Evolutionary conservation across 2,329 filamentous ascomycete species (phyloP).

Genomic region (Botryosphaeria dothidea): DNA sequence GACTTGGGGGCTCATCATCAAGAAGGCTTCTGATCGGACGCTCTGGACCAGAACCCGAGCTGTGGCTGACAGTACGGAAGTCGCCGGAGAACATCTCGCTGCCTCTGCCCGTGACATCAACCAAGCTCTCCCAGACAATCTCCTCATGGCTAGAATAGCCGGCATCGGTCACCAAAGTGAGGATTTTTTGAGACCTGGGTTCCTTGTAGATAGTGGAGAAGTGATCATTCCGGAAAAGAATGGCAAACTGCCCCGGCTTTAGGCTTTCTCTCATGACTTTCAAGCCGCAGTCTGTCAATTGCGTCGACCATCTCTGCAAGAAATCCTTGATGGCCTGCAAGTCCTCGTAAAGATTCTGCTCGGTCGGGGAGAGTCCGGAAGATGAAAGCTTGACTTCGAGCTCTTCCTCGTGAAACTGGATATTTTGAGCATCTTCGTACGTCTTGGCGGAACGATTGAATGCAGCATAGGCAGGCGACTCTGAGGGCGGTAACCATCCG

Average conservation of each 20-base stretch:
- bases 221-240: slow-evolving; percentile 95
- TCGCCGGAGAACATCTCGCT: slow-evolving; percentile 88
- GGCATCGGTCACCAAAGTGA: slow-evolving; percentile 88
- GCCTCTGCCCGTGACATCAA: slow-evolving; percentile 80
- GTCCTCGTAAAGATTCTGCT: slow-evolving; percentile 80
- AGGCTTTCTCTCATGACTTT: slow-evolving; percentile 71
- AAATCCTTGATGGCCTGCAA: slow-evolving; percentile 83
- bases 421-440: slow-evolving; percentile 88
- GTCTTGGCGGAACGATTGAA: slow-evolving; percentile 75
- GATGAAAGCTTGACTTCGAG: slow-evolving; percentile 74
- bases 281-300: slow-evolving; percentile 81
- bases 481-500: slow-evolving; percentile 79
- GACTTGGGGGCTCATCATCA: slow-evolving; percentile 32
- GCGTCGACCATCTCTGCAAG: slow-evolving; percentile 76
- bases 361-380: slow-evolving; percentile 65
- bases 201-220: slow-evolving; percentile 94
- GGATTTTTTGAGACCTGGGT: slow-evolving; percentile 71
- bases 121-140: slow-evolving; percentile 92
- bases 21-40: slow-evolving; percentile 32
- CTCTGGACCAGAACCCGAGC: slow-evolving; percentile 26
- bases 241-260: slow-evolving; percentile 76
- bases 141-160: slow-evolving; percentile 87
- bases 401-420: slow-evolving; percentile 87
- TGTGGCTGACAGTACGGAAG: slow-evolving; percentile 77
- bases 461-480: slow-evolving; percentile 67